phyloP scores from a whole-genome alignment of 2,329 filamentous ascomycete genomes.

The Macrophomina tecta region DNA sequence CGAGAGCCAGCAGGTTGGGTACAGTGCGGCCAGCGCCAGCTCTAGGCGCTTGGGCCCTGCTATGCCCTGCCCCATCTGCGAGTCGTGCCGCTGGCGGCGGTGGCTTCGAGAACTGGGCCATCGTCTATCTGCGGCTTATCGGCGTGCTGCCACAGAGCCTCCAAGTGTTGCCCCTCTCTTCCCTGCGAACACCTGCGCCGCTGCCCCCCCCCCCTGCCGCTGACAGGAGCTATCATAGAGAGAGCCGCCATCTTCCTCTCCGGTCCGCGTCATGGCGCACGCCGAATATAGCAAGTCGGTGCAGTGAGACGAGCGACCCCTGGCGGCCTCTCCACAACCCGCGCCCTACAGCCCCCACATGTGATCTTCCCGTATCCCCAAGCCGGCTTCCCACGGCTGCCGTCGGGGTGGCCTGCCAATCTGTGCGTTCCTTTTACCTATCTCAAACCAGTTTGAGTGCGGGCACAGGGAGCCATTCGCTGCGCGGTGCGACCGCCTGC shows the following conservation, averaged over 20 bases:
- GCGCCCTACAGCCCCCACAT: conserved; percentile 26
- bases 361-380: conserved; percentile 19
- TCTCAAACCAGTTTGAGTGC: conserved; percentile 12
- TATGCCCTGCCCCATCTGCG: too few relatives aligned
- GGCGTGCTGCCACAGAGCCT: conserved; percentile 14
- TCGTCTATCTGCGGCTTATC: conserved; percentile 25
- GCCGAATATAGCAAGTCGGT: conserved; percentile 15
- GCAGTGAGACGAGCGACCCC: conserved; percentile 14
- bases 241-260: conserved; percentile 1
- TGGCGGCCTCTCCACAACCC: conserved; percentile 20
- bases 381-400: conserved; percentile 26
- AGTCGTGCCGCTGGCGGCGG: not conserved
- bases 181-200: not conserved
- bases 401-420: conserved; percentile 17
- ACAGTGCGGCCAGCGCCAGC: too few relatives aligned
- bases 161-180: not conserved
- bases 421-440: conserved; percentile 13
- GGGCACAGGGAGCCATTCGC: conserved; percentile 21
- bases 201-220: conserved; percentile 1
- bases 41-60: too few relatives aligned
- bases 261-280: conserved; percentile 10
- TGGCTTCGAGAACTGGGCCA: not conserved
- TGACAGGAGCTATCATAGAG: not conserved
- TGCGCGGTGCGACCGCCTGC: conserved; percentile 8
- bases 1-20: too few relatives aligned